Base-by-base conservation (phyloP, 345 rosid genomes). In the Toxicodendron radicans region DNA sequence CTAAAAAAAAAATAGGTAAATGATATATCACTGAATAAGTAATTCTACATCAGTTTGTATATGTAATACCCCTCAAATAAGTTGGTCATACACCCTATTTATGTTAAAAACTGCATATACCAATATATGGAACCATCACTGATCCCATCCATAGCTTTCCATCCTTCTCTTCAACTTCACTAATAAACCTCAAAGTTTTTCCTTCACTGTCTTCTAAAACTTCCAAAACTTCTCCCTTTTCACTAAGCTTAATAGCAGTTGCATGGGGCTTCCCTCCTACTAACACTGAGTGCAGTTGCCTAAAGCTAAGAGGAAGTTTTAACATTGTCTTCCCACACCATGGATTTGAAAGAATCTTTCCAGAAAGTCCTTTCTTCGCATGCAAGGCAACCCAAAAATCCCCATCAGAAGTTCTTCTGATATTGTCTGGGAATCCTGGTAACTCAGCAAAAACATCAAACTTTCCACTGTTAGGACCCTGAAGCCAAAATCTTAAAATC, bases 381-480 rank as follows among this genome's bases (percentile, higher is more conserved):
- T 92, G 96, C 87, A 92, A 65, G 4, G 89, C 94, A 0, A 93
- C 93, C 98, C 98, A 89, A 46, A 88, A 89, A 3, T 91, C 93
- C 66, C 94, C 94, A 1, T 81, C 69, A 0, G 79, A 24, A 76
- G 83, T 87, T 74, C 86, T 89, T 79, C 89, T 79, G 7, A 91
- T 71, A 78, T 91, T 88, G 81, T 89, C 93, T 0, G 97, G 92
- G 58, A 83, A 83, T 64, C 94, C 94, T 0, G 89, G 87, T 66
- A 93, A 80, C 80, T 87, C 71, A 1, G 86, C 84, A 63, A 91
- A 89, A 59, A 82, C 74, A 21, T 87, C 87, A 0, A 59, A 74
- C n/a, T 79, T 77, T 56, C 83, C 83, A 11, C 82, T 71, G 11
- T 80, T 76, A 20, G 88, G 83, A 70, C 84, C 88, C 21, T 51